Evolutionary conservation across 2,329 filamentous ascomycete genomes (phyloP).

Genomic region (Aspergillus amoenus): DNA sequence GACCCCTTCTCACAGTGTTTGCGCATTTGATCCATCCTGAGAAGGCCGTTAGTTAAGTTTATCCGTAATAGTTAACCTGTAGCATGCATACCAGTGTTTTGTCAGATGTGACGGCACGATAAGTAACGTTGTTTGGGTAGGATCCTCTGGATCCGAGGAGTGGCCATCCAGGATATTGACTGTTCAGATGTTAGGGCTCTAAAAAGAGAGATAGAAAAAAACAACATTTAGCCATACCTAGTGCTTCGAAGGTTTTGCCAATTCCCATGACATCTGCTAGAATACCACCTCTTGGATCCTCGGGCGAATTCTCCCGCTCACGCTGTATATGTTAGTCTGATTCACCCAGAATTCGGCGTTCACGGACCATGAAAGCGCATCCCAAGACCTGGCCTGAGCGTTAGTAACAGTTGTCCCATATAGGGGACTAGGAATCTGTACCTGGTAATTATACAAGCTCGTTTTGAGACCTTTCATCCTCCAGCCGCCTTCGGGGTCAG

Average conservation of each 20-base stretch:
- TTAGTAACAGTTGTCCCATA: neutral
- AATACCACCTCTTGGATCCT: constrained; percentile 34
- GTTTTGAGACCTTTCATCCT: constrained; percentile 32
- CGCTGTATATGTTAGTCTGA: constrained; percentile 26
- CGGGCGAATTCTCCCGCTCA: constrained; percentile 27
- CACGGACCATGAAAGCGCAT: constrained; percentile 34
- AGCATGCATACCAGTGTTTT: constrained; percentile 32
- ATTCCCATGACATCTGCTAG: constrained; percentile 44
- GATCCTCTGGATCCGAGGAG: constrained; percentile 14
- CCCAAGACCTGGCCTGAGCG: constrained; percentile 27
- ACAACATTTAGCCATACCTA: constrained; percentile 23
- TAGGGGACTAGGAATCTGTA: constrained; percentile 1
- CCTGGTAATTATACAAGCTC: constrained; percentile 38
- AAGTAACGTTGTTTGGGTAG: constrained; percentile 36
- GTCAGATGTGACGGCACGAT: constrained; percentile 36
- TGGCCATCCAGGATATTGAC: constrained; percentile 40
- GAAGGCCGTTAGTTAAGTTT: too few species aligned
- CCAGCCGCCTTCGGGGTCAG: constrained; percentile 33
- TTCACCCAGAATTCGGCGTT: neutral
- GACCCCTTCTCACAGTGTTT: constrained; percentile 28
- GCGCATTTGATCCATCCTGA: constrained; percentile 31
- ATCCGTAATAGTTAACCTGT: neutral
- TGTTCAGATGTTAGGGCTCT: constrained; percentile 10
- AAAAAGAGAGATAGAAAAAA: neutral
- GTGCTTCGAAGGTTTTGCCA: constrained; percentile 40